Evolutionary conservation across 345 rosid genomes (phyloP).

Genomic region (Draba incana): DNA sequence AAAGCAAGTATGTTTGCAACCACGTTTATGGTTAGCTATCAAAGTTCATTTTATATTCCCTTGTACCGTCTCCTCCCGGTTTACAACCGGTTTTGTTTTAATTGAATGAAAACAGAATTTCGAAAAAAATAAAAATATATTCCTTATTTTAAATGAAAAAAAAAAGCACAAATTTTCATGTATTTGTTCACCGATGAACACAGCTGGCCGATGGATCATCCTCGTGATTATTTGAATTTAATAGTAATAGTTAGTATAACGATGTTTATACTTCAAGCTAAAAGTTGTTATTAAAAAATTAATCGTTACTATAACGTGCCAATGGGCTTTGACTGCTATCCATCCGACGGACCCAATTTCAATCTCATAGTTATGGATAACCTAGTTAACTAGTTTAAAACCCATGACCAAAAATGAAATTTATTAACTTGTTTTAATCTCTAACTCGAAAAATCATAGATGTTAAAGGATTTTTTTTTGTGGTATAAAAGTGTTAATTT

Average conservation of each 20-base stretch:
- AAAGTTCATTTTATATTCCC: background rate
- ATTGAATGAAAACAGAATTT: too few species aligned
- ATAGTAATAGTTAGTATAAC: background rate
- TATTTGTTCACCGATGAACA: conserved; percentile 2
- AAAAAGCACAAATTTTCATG: background rate
- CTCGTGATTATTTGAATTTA: background rate
- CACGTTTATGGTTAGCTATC: conserved; percentile 33
- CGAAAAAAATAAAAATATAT: too few species aligned
- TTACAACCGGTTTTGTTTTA: too few species aligned
- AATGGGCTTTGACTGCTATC: conserved; percentile 26
- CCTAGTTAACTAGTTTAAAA: too few species aligned
- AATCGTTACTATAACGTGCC: conserved; percentile 3
- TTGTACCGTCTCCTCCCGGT: too few species aligned
- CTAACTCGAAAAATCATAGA: too few species aligned
- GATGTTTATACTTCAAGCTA: background rate
- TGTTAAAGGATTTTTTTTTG: too few species aligned
- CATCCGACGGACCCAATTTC: conserved; percentile 20
- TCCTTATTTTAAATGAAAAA: background rate
- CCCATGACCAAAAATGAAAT: too few species aligned
- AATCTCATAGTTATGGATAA: too few species aligned
- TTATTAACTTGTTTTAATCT: too few species aligned
- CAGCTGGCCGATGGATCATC: conserved; percentile 36
- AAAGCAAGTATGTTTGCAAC: conserved; percentile 40
- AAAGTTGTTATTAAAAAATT: conserved; percentile 3
- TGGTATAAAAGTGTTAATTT: too few species aligned